Percentiles rank a stretch among this genome's conserved stretches.
Evolutionary conservation across 23 red algal species (phyloP).

Genomic region (Gracilaria domingensis): DNA sequence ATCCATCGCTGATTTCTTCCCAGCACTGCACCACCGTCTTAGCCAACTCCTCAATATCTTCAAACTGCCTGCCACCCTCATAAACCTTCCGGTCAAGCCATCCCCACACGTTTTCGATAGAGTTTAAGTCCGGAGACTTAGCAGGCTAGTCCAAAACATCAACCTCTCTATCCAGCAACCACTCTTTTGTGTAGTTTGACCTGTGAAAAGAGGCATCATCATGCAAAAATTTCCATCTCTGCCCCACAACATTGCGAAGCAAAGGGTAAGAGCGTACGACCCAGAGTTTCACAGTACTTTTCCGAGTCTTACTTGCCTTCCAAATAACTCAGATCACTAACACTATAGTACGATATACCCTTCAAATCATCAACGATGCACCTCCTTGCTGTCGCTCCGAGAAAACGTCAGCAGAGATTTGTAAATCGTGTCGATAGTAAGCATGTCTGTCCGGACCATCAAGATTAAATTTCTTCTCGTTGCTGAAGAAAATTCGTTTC

Average conservation of each 20-base stretch:
- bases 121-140: not conserved
- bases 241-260: not conserved
- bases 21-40: not conserved
- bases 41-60: not conserved
- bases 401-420: not conserved
- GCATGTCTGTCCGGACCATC: not conserved
- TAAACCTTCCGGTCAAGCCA: not conserved
- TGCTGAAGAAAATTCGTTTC: not conserved
- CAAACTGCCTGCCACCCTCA: too few species aligned
- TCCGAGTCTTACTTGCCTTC: too few species aligned
- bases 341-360: not conserved
- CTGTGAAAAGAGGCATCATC: not conserved
- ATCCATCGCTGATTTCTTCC: not conserved
- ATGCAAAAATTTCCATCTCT: not conserved
- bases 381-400: not conserved
- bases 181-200: conserved; percentile 24
- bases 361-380: not conserved
- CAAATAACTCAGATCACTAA: too few species aligned
- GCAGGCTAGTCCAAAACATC: conserved; percentile 23
- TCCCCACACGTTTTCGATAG: conserved; percentile 20
- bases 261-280: too few species aligned
- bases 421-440: not conserved
- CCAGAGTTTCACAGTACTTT: not conserved
- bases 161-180: not conserved
- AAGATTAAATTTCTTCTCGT: not conserved